Base-by-base conservation (phyloP, 306 rosid genomes). In the Cucurbita argyrosperma region DNA sequence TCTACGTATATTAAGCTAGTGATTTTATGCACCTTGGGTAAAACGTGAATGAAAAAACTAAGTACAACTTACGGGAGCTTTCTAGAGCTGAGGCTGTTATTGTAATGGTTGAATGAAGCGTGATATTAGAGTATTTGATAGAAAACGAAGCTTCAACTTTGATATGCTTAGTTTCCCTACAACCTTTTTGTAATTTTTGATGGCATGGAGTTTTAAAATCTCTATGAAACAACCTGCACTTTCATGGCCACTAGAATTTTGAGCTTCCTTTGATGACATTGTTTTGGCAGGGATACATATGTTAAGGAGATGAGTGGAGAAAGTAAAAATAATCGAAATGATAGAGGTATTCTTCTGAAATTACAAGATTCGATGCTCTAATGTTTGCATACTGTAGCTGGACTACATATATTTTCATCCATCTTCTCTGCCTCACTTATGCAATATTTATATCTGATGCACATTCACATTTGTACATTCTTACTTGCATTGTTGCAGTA, bases 261-360 rank as follows among this genome's bases (percentile, higher is more conserved):
- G 15, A 70, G 74, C 46, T 49, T 50, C 40, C 60, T 30, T 49
- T 51, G 23, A 35, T 23, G 23, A 26, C 8, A 50, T 73, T 66
- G 60, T 39, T 23, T 72, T 42, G 40, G 68, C 78, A 95, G 97
- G 85, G 99, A 95, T 76, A 95, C 99, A n/a, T 95, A 85, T 79
- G 84, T 91, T 39, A 95, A 85, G 78, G 88, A 87, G 61, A 89
- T 91, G 97, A 83, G 83, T 12, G 97, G 97, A 75, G 99, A 95
- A 71, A 89, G 87, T 72, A 89, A 88, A 85, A 95, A 95, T 81
- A 95, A 95, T 76, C 86, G 99, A 76, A 95, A 95, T 65, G 99
- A 95, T 78, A 88, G 97, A 91, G 99, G 99, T 95, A 82, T 72
- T 84, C n/a, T 79, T 64, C 76, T 76, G 12, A 68, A 23, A 45